Percentiles rank a stretch among this genome's conserved stretches.
phyloP scores from a whole-genome alignment of 768 basidiomycete genomes.

The Termitomyces titanicus region DNA sequence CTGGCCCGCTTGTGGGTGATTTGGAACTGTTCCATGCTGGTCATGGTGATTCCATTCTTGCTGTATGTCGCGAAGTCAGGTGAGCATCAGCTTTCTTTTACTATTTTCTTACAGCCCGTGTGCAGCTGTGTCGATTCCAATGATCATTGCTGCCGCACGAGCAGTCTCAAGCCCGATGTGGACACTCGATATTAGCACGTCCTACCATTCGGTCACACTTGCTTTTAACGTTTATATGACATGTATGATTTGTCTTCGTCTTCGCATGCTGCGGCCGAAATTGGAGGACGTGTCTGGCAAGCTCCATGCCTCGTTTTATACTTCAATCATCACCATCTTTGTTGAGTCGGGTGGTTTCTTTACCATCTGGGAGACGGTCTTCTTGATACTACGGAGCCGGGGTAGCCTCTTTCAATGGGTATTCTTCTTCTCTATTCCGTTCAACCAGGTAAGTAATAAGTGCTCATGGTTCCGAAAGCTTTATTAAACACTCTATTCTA shows the following conservation, averaged over 20 bases:
- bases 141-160: constrained; percentile 24
- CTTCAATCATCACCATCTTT: constrained; percentile 29
- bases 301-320: constrained; percentile 35
- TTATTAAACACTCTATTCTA: background rate
- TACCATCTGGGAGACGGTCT: constrained; percentile 29
- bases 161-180: constrained; percentile 9
- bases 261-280: constrained; percentile 28
- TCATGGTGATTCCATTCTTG: constrained; percentile 23
- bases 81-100: constrained; percentile 9
- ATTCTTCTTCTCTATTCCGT: constrained; percentile 29
- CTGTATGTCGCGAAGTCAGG: constrained; percentile 32
- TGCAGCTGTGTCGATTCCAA: constrained; percentile 30
- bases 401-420: constrained; percentile 24
- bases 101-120: background rate
- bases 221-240: constrained; percentile 29
- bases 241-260: constrained; percentile 24
- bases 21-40: constrained; percentile 28
- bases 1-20: constrained; percentile 31
- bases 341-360: constrained; percentile 39
- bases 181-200: constrained; percentile 14
- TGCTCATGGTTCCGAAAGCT: background rate
- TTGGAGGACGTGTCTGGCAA: constrained; percentile 31
- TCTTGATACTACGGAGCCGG: constrained; percentile 23
- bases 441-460: constrained; percentile 25
- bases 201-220: constrained; percentile 27